Conservation (phyloP, 495 filamentous ascomycete species). For the Aspergillus hancockii region DNA sequence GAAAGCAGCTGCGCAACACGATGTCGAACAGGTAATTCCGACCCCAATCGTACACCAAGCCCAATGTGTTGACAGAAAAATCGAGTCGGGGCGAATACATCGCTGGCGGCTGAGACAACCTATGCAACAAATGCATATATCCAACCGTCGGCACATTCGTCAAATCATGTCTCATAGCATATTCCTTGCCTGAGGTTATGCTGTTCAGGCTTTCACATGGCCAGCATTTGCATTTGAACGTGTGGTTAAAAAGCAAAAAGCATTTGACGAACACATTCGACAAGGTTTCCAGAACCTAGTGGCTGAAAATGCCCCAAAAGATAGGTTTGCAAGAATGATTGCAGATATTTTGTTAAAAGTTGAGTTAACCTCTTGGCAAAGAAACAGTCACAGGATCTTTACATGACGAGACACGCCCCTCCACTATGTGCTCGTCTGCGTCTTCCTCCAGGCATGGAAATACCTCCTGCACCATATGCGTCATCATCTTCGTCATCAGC, state of each 20-base stretch:
- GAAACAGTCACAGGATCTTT: slow-evolving; percentile 16
- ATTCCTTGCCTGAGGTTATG: slow-evolving; percentile 3
- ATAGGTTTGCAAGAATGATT: not conserved
- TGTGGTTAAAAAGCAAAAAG: not conserved
- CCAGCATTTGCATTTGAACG: slow-evolving; percentile 13
- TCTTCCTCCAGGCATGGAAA: slow-evolving; percentile 29
- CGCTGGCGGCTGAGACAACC: not conserved
- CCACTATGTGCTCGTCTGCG: slow-evolving; percentile 58
- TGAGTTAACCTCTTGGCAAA: not conserved
- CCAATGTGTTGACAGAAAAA: not conserved
- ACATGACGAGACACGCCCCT: slow-evolving; percentile 56
- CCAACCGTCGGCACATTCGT: slow-evolving; percentile 9
- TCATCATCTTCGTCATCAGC: slow-evolving; percentile 73
- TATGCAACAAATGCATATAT: not conserved
- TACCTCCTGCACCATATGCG: slow-evolving; percentile 26
- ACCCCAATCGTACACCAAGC: slow-evolving; percentile 7
- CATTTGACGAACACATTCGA: not conserved
- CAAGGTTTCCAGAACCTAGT: slow-evolving; percentile 21
- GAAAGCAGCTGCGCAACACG: not conserved
- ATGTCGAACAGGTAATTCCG: not conserved
- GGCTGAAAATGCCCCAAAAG: not conserved
- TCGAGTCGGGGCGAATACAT: not conserved
- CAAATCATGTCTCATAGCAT: slow-evolving; percentile 19
- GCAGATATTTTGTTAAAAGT: slow-evolving; percentile 1
- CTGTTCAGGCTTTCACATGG: slow-evolving; percentile 13